phyloP scores from a whole-genome alignment of 768 basidiomycete species.

The Grammothele lineata region DNA sequence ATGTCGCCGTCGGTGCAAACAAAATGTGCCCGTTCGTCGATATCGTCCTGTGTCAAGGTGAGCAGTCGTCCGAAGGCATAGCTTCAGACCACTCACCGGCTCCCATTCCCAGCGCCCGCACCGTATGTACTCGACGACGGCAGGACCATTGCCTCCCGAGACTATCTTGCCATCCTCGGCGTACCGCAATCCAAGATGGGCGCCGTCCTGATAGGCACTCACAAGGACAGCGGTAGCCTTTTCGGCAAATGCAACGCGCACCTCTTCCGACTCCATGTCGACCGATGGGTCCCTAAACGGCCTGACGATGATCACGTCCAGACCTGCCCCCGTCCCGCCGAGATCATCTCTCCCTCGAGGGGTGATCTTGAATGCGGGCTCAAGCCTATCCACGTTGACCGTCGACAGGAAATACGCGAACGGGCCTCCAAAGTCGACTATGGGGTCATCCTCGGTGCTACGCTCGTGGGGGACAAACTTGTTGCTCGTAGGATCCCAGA shows the following conservation, averaged over 20 bases:
- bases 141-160: constrained; percentile 40
- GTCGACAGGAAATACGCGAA: constrained; percentile 85
- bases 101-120: constrained; percentile 84
- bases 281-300: constrained; percentile 59
- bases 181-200: constrained; percentile 63
- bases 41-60: constrained; percentile 40
- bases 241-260: constrained; percentile 46
- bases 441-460: constrained; percentile 26
- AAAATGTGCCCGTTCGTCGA: constrained; percentile 60
- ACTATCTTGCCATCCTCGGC: constrained; percentile 35
- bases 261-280: constrained; percentile 35
- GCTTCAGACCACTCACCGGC: constrained; percentile 50
- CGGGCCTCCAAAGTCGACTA: constrained; percentile 62
- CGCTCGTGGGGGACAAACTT: constrained; percentile 42
- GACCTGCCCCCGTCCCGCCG: constrained; percentile 39
- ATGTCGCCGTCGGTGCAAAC: constrained; percentile 81
- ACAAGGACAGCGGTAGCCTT: constrained; percentile 51
- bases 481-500: constrained; percentile 53
- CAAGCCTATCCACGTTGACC: constrained; percentile 81
- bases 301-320: constrained; percentile 76
- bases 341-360: constrained; percentile 48
- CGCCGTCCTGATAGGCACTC: constrained; percentile 75
- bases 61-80: not conserved
- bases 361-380: constrained; percentile 74
- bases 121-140: constrained; percentile 74